Evolutionary conservation across 2,329 filamentous ascomycete species (phyloP).

Genomic region (Phyllosticta capitalensis): DNA sequence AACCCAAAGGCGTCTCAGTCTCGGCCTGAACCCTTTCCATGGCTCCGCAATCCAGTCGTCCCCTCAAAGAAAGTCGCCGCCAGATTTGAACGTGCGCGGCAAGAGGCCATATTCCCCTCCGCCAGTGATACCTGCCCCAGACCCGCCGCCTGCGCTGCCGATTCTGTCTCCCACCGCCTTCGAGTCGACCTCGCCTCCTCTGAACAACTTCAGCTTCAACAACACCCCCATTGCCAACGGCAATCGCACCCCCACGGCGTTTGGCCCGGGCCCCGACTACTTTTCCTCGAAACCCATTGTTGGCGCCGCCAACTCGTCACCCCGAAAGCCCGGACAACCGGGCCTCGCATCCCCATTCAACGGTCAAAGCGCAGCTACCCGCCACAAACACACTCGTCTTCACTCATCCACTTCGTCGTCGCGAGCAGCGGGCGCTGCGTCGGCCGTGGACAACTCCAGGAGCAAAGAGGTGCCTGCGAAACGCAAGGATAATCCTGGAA

Average conservation of each 20-base stretch:
- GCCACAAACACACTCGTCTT: neutral
- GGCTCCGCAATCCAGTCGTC: conserved; percentile 26
- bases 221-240: conserved; percentile 15
- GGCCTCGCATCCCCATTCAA: neutral
- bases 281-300: conserved; percentile 21
- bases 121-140: conserved; percentile 23
- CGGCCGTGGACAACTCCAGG: neutral
- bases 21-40: conserved; percentile 27
- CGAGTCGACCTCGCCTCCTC: conserved; percentile 22
- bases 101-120: conserved; percentile 23
- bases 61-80: conserved; percentile 25
- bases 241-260: conserved; percentile 21
- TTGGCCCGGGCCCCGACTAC: conserved; percentile 25
- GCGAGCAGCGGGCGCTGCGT: neutral
- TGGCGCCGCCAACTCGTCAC: conserved; percentile 19
- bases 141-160: conserved; percentile 24
- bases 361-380: neutral
- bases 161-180: conserved; percentile 28
- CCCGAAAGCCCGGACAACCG: conserved; percentile 15
- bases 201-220: conserved; percentile 21
- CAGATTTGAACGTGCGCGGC: conserved; percentile 29
- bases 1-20: conserved; percentile 25
- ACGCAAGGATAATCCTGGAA: neutral
- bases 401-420: neutral
- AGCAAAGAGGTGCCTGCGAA: neutral